Evolutionary conservation across 805 yeast species (phyloP).

Genomic region (Cyberlindnera americana): DNA sequence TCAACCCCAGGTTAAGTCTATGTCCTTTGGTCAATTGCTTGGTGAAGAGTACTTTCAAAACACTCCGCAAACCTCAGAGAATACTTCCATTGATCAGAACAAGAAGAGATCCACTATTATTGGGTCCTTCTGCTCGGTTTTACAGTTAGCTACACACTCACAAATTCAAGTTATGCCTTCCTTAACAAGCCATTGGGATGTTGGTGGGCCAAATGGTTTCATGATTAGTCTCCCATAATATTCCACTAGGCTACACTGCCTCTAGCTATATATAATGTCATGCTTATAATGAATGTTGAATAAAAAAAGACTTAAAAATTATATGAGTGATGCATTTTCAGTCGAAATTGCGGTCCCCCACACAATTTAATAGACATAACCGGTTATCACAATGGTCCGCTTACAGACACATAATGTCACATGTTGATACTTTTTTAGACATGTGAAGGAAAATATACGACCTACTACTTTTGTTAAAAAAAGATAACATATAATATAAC

Average conservation of each 20-base stretch:
- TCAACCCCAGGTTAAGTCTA: conserved; percentile 3
- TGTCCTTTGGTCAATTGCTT: conserved; percentile 21
- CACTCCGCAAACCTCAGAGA: not conserved
- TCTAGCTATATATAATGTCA: not conserved
- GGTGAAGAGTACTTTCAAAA: conserved; percentile 8
- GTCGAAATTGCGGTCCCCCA: no score
- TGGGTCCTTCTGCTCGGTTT: conserved; percentile 27
- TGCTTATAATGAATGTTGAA: not conserved
- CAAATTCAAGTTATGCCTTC: conserved; percentile 10
- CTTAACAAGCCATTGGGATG: conserved; percentile 5
- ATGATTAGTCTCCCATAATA: not conserved
- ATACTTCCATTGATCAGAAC: conserved; percentile 1
- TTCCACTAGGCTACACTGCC: no score
- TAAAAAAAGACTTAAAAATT: no score
- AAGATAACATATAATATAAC: conserved; percentile 1
- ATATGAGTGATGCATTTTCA: not conserved
- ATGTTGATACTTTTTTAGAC: no score
- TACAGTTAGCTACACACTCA: conserved; percentile 25
- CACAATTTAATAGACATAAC: no score
- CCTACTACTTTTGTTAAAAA: no score
- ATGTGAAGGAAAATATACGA: no score
- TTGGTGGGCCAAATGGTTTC: conserved; percentile 15
- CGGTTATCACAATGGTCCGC: no score
- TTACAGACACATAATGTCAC: no score
- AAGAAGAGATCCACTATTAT: conserved; percentile 17